A percentile compares a stretch with the other conserved stretches of the same genome.
Conservation (phyloP, 306 rosid genomes). For the Quercus agrifolia region DNA sequence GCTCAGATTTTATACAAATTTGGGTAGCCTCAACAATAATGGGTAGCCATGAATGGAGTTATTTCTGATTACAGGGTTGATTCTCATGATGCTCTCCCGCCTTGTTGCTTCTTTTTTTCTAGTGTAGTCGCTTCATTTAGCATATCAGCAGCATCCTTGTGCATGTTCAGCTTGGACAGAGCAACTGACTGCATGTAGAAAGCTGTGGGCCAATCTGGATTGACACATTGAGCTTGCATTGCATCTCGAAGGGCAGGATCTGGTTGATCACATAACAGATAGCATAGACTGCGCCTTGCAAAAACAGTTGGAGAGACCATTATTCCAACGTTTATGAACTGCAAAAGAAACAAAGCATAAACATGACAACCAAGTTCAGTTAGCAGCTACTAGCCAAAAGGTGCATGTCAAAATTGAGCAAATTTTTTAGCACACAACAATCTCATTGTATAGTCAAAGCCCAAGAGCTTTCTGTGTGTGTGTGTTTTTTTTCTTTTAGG, state of each 20-base stretch:
- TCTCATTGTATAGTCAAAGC: background rate
- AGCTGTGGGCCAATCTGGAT: slow-evolving; percentile 96
- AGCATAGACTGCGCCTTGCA: slow-evolving; percentile 92
- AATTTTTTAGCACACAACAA: background rate
- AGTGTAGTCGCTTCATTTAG: slow-evolving; percentile 82
- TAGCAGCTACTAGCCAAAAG: background rate
- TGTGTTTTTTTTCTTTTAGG: background rate
- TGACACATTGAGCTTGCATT: slow-evolving; percentile 93
- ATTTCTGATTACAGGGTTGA: slow-evolving; percentile 7
- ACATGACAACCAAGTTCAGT: background rate
- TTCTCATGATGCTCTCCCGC: slow-evolving; percentile 60
- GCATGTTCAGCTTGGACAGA: slow-evolving; percentile 93
- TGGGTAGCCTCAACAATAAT: slow-evolving; percentile 50
- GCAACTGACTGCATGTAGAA: slow-evolving; percentile 99
- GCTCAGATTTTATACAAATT: slow-evolving; percentile 80
- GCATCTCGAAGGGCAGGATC: slow-evolving; percentile 97
- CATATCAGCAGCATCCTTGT: slow-evolving; percentile 96
- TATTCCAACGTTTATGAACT: slow-evolving; percentile 91
- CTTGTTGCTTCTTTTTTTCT: slow-evolving; percentile 90
- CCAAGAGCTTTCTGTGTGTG: background rate
- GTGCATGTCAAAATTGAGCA: background rate
- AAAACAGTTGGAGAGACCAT: slow-evolving; percentile 96
- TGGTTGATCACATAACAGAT: slow-evolving; percentile 83
- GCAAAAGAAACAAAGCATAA: slow-evolving; percentile 20
- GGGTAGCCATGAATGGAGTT: slow-evolving; percentile 5